Base-by-base conservation (phyloP, 2,329 filamentous ascomycete species). In the Akanthomyces muscarius region DNA sequence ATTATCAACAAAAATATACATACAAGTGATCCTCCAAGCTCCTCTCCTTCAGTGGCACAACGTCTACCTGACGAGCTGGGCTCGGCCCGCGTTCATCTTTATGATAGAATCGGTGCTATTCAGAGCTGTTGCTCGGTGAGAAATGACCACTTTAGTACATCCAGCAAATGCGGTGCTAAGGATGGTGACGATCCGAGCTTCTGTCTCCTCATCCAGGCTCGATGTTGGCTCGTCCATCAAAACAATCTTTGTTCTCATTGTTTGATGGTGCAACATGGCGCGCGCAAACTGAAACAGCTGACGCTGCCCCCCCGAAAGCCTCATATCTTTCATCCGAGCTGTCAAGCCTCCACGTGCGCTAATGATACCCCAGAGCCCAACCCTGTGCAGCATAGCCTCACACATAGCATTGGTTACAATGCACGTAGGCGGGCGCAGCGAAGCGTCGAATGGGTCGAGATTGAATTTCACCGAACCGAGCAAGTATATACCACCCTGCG, bases 271-370 rank as follows among this genome's bases (percentile, higher is more conserved):
- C 23, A 62, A 44, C 13, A 62, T 47, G 6, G 51, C 60, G 13
- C 60, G 60, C 3, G 60, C 60, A 18, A 62, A 30, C 25, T 55
- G 52, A 30, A 62, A 55, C 11, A 62, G 51, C 33, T 62, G 60
- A 21, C 30, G 23, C 30, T 62, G 60, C 5, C 60, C 60, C 3
- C 50, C 42, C 3, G 60, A 56, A 16, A 62, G 13, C 2, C n/a
- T 51, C 42, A 62, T 48, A 8, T 41, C 44, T 14, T 48, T 48
- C 51, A 62, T 54, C 14, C 14, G 50, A 28, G 60, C 36, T 21
- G 4, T 25, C 10, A 62, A 44, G 23, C 30, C 23, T 8, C 50
- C 60, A 14, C 60, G 50, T 5, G 33, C 23, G 16, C 41, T 41
- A 30, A 55, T 33, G 10, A 56, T 28, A 10, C 30, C 38, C 60